Conservation (phyloP, 225 moss, liverwort and hornwort species). For the Marchantia paleacea region DNA sequence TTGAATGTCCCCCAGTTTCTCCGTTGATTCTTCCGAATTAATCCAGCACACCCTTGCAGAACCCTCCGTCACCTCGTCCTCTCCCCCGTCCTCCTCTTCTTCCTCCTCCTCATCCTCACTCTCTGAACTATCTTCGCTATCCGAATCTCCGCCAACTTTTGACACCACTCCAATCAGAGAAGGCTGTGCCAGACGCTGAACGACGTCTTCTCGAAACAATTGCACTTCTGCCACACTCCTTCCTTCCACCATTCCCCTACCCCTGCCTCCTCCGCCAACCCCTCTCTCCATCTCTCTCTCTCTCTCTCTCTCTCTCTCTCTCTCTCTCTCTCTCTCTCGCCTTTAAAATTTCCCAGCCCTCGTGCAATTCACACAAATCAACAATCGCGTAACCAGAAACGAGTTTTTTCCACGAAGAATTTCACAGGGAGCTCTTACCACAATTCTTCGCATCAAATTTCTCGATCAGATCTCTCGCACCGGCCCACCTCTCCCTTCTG, state of each 20-base stretch:
- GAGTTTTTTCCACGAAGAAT: slow-evolving; percentile 9
- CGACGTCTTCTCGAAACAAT: slow-evolving; percentile 86
- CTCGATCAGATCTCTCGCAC: neutral
- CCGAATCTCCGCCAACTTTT: slow-evolving; percentile 81
- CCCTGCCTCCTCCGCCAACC: neutral
- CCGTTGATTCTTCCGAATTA: slow-evolving; percentile 62
- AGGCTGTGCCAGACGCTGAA: slow-evolving; percentile 65
- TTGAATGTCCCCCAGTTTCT: slow-evolving; percentile 64
- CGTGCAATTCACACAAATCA: slow-evolving; percentile 5
- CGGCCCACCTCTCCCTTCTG: neutral
- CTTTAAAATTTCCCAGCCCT: neutral
- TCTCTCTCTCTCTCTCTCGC: neutral
- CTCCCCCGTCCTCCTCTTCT: slow-evolving; percentile 43
- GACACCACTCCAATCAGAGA: slow-evolving; percentile 71
- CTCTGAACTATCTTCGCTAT: slow-evolving; percentile 56
- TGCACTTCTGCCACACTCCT: slow-evolving; percentile 61
- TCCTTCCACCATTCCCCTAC: slow-evolving; percentile 39
- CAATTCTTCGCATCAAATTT: slow-evolving; percentile 4
- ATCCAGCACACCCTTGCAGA: slow-evolving; percentile 86
- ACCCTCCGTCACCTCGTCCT: slow-evolving; percentile 54
- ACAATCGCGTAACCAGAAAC: slow-evolving; percentile 1
- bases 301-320: slow-evolving; percentile 7
- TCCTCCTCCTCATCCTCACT: slow-evolving; percentile 42
- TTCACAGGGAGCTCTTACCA: neutral
- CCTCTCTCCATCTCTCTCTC: slow-evolving; percentile 3